A percentile compares a stretch with the other conserved stretches of the same genome.
Conservation (phyloP, 495 filamentous ascomycete genomes). For the Neurospora discreta region DNA sequence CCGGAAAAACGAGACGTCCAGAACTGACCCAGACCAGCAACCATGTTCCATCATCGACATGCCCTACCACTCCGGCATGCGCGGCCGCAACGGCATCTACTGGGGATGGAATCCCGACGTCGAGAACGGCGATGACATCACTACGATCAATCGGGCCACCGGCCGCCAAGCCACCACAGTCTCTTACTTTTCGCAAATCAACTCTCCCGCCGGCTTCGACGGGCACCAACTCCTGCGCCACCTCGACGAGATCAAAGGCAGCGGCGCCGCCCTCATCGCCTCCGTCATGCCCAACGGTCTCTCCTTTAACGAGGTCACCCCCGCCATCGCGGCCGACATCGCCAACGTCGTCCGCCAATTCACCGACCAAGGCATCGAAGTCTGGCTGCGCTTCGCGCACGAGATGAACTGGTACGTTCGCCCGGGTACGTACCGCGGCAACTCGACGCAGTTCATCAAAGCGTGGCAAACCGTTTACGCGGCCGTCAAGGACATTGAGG, state of each 20-base stretch:
- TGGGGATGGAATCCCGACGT: constrained; percentile 6
- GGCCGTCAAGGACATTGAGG: neutral
- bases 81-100: constrained; percentile 4
- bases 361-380: constrained; percentile 6
- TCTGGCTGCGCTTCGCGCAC: constrained; percentile 8
- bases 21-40: neutral
- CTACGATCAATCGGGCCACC: neutral
- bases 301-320: constrained; percentile 1
- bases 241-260: constrained; percentile 1
- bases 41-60: neutral
- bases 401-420: constrained; percentile 9
- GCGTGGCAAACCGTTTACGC: constrained; percentile 4
- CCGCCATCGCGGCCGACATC: constrained; percentile 1
- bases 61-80: neutral
- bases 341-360: constrained; percentile 2
- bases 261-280: neutral
- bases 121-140: neutral
- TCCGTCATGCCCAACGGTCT: constrained; percentile 7
- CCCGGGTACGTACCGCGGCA: constrained; percentile 3
- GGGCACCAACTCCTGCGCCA: constrained; percentile 1
- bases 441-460: constrained; percentile 1
- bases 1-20: neutral
- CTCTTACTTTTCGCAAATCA: constrained; percentile 2
- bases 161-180: neutral
- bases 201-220: constrained; percentile 1